phyloP scores from a whole-genome alignment of 495 filamentous ascomycete genomes.

The Penicillium arizonense region DNA sequence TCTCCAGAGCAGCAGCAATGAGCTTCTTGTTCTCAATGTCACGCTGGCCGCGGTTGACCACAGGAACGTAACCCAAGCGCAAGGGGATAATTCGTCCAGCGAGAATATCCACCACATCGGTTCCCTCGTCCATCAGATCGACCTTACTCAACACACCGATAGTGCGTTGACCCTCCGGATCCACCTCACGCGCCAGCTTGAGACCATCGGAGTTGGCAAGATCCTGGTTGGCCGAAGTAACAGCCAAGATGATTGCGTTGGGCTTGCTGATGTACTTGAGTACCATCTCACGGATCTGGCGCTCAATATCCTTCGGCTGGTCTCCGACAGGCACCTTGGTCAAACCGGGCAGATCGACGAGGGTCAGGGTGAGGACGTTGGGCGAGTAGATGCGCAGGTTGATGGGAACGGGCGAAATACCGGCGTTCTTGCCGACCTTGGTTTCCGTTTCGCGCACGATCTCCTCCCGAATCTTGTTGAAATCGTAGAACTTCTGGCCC shows the following conservation, averaged over 20 bases:
- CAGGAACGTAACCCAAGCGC: conserved; percentile 93
- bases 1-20: conserved; percentile 89
- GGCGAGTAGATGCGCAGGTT: conserved; percentile 97
- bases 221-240: conserved; percentile 96
- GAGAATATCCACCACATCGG: conserved; percentile 98
- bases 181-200: conserved; percentile 95
- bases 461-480: conserved; percentile 99
- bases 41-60: conserved; percentile 97
- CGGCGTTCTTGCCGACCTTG: conserved; percentile 95
- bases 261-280: conserved; percentile 97
- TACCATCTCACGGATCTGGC: conserved; percentile 97
- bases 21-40: conserved; percentile 97
- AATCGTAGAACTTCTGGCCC: conserved; percentile 97
- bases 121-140: conserved; percentile 99
- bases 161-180: conserved; percentile 95
- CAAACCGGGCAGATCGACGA: conserved; percentile 95
- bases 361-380: conserved; percentile 94
- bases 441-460: conserved; percentile 95
- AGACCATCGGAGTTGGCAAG: conserved; percentile 97
- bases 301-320: conserved; percentile 97
- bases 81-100: conserved; percentile 97
- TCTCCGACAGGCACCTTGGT: conserved; percentile 98
- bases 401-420: conserved; percentile 94
- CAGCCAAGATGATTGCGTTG: conserved; percentile 96
- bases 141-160: conserved; percentile 99